phyloP scores from a whole-genome alignment of 1,284 basidiomycete species.

The Lignosus rhinocerotis region DNA sequence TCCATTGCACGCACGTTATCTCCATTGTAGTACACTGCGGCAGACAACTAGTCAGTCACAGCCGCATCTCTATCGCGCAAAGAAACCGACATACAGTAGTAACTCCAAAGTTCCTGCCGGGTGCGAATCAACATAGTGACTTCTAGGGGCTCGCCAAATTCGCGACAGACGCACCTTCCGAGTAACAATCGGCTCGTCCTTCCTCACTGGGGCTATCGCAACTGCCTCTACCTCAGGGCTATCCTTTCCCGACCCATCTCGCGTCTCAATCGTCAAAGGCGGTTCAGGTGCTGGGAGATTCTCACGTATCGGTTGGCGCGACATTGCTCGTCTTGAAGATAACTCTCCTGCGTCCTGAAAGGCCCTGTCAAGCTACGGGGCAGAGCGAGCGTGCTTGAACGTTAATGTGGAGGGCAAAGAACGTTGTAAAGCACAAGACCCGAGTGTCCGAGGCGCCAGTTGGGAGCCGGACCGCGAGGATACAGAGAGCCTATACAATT shows the following conservation, averaged over 20 bases:
- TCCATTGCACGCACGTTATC: slow-evolving; percentile 55
- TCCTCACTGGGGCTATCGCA: slow-evolving; percentile 22
- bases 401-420: not conserved
- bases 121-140: not conserved
- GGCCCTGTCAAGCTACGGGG: not conserved
- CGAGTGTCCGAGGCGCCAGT: not conserved
- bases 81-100: slow-evolving; percentile 55
- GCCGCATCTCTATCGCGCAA: not conserved
- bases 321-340: slow-evolving; percentile 9
- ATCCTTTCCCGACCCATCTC: slow-evolving; percentile 13
- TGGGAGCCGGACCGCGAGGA: not conserved
- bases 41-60: not conserved
- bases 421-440: not conserved
- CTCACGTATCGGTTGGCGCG: slow-evolving; percentile 15
- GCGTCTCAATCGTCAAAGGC: slow-evolving; percentile 4
- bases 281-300: slow-evolving; percentile 1
- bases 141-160: not conserved
- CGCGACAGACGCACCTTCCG: slow-evolving; percentile 27
- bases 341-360: not conserved
- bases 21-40: slow-evolving; percentile 69
- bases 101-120: slow-evolving; percentile 64
- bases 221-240: slow-evolving; percentile 6
- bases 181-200: slow-evolving; percentile 33
- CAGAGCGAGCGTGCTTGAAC: not conserved
- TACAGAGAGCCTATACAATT: not conserved